Conservation (phyloP, 2,329 filamentous ascomycete genomes). For the Cladobotryum mycophilum region DNA sequence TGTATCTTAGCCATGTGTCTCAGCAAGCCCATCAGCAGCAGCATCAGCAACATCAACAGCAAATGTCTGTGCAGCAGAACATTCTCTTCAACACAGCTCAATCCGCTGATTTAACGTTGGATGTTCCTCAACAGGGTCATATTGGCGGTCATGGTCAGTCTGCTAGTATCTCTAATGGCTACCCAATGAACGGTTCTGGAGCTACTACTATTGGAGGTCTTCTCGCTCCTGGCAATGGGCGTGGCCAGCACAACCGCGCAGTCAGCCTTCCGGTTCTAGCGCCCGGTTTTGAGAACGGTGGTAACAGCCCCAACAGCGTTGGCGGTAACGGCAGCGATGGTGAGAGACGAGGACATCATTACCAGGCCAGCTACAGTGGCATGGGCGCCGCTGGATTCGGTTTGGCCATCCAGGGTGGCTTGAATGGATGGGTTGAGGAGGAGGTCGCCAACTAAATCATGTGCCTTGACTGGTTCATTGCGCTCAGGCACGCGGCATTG, state of each 20-base stretch:
- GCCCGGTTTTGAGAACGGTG: constrained; percentile 56
- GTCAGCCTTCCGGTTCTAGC: constrained; percentile 77
- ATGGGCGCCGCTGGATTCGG: constrained; percentile 53
- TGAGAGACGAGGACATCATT: constrained; percentile 59
- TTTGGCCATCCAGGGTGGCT: constrained; percentile 55
- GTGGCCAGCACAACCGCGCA: constrained; percentile 66
- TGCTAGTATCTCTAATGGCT: constrained; percentile 60
- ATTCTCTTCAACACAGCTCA: constrained; percentile 72
- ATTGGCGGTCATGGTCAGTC: constrained; percentile 59
- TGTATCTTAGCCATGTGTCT: constrained; percentile 83
- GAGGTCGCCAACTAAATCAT: constrained; percentile 51
- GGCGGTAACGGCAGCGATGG: constrained; percentile 41
- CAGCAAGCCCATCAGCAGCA: constrained; percentile 68
- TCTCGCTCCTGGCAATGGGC: constrained; percentile 61
- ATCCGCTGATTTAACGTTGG: constrained; percentile 50
- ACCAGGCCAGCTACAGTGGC: constrained; percentile 57
- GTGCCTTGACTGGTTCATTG: constrained; percentile 22
- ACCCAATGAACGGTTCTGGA: constrained; percentile 47
- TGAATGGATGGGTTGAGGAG: constrained; percentile 64
- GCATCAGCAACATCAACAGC: constrained; percentile 66
- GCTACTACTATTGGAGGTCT: constrained; percentile 70
- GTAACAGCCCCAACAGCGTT: constrained; percentile 44
- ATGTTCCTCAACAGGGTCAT: constrained; percentile 55
- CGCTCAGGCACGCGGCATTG: constrained; percentile 7
- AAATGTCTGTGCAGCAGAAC: constrained; percentile 68